Percentiles rank a stretch among this genome's conserved stretches.
These are phyloP conservation scores for Pistacia vera DNA, from an alignment of 345 rosid species.

Conservation along the genomic window DNA sequence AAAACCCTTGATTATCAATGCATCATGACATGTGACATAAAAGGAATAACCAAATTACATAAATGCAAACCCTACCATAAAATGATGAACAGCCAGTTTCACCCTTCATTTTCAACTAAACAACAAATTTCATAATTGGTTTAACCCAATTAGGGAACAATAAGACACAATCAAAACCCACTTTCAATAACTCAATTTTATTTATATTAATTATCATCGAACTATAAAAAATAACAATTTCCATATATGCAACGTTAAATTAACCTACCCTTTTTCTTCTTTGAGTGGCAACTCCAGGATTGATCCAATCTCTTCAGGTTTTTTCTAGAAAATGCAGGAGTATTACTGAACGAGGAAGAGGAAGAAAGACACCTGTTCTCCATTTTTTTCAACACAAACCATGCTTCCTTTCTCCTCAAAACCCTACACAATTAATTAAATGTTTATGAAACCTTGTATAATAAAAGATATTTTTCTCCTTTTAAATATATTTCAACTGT, in stretches of 20 bases:
- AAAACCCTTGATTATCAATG: too few species aligned
- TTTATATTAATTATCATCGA: not conserved
- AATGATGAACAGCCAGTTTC: not conserved
- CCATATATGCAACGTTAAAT: not conserved
- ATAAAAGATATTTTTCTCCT: too few species aligned
- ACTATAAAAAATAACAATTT: not conserved
- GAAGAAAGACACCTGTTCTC: conserved; percentile 17
- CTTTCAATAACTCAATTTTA: not conserved
- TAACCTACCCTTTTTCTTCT: not conserved
- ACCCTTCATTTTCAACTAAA: not conserved
- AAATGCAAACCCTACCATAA: too few species aligned
- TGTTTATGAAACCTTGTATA: not conserved
- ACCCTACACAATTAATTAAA: not conserved
- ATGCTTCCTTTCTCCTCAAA: not conserved
- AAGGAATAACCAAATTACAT: too few species aligned
- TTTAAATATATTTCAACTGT: not conserved
- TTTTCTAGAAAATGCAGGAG: too few species aligned
- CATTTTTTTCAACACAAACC: not conserved
- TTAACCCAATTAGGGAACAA: not conserved
- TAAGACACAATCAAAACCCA: not conserved
- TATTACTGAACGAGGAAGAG: not conserved
- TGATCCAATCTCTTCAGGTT: too few species aligned
- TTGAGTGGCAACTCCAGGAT: too few species aligned
- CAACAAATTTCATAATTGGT: conserved; percentile 6
- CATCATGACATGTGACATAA: too few species aligned